Evolutionary conservation across 2,329 filamentous ascomycete genomes (phyloP), one percentile per base, ranked within the genome.

Genomic region (Dactylonectria estremocensis): DNA sequence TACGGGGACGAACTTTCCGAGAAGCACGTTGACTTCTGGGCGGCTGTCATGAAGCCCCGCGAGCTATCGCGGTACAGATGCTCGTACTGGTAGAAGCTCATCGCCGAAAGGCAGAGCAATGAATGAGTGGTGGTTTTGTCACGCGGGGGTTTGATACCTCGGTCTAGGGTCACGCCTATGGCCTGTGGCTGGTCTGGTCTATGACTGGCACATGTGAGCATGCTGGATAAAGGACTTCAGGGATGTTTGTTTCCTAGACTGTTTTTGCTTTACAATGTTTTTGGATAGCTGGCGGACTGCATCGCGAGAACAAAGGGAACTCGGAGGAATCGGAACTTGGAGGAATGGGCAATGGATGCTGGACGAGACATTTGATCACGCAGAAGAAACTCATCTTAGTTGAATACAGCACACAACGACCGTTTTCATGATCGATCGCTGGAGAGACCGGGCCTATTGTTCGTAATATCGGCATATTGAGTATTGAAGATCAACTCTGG

Each of bases 1-100:
- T 46, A 70, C 16, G 68, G 69, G 20, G 61, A 70, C 18, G 68
- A 64, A 40, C 22, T 72, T 53, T 53, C 64, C 13, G 68, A 72
- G 57, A 67, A 67, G 56, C 62, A 70, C n/a, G 68, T 70, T 18
- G 68, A 70, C 33, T 70, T 69, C 35, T 70, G 68, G 68, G 66
- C 59, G 5, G 55, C 66, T 11, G 66, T 69, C 20, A 64, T 70
- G 66, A 70, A 67, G 35, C 66, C 66, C 53, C 66, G 68, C 20
- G 66, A 70, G 52, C 48, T 69, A 33, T 28, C 68, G 22, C 62
- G 68, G 40, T 67, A 61, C 49, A 60, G 62, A 46, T 70, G 62
- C 52, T 69, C 68, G 11, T 70, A 69, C 35, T 70, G 68, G 68
- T 70, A 54, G 50, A n/a, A 14, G 18, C 2, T 3, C 10, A 46